A percentile compares a stretch with the other conserved stretches of the same genome.
Conservation (phyloP, 306 rosid species). For the Macrotyloma uniflorum region DNA sequence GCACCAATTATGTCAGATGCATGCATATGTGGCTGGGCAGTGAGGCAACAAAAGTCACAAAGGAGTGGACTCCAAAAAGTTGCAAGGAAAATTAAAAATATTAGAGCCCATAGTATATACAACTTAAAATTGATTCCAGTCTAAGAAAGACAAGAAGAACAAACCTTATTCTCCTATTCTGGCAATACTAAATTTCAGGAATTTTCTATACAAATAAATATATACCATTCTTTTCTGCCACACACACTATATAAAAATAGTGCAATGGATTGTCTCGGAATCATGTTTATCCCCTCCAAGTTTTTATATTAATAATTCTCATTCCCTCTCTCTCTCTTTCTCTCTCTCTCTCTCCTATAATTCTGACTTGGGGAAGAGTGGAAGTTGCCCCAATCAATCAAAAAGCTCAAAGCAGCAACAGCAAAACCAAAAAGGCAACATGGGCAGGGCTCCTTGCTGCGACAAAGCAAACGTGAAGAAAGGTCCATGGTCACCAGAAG, state of each 20-base stretch:
- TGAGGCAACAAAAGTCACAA: conserved; percentile 17
- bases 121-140: conserved; percentile 53
- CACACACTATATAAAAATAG: conserved; percentile 44
- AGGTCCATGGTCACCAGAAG: conserved; percentile 63
- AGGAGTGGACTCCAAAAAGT: conserved; percentile 34
- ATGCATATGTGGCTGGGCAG: not conserved
- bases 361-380: conserved; percentile 37
- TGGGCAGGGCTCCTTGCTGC: conserved; percentile 93
- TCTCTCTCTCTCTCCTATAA: conserved; percentile 48
- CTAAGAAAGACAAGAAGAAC: conserved; percentile 87
- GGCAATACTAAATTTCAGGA: conserved; percentile 60
- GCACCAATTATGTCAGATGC: conserved; percentile 6
- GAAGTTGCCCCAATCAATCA: conserved; percentile 40
- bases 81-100: conserved; percentile 33
- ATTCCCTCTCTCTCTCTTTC: not conserved
- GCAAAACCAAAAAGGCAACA: conserved; percentile 35
- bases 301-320: conserved; percentile 43
- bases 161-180: conserved; percentile 64
- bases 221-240: conserved; percentile 41
- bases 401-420: conserved; percentile 36
- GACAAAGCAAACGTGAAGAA: conserved; percentile 64
- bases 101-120: conserved; percentile 33
- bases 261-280: conserved; percentile 41
- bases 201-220: conserved; percentile 40
- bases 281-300: conserved; percentile 51